These are phyloP conservation scores for Capsicum baccatum DNA, from an alignment of 257 asterid species.

Conservation along the genomic window DNA sequence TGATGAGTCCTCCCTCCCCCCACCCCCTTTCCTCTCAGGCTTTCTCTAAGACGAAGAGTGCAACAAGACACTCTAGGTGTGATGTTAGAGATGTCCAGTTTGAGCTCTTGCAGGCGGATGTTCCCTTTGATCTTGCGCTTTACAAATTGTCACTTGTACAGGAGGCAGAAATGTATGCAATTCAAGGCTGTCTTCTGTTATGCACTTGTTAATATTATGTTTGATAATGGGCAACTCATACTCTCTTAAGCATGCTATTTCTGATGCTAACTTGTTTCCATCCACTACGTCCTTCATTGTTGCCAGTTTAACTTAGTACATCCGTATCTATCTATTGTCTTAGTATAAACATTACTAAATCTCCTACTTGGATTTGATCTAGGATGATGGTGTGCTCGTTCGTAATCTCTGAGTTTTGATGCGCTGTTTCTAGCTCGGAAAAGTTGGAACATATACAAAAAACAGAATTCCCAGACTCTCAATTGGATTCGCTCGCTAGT, in stretches of 20 bases:
- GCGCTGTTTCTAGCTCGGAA: not conserved
- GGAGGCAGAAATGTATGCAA: not conserved
- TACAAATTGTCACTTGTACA: too few species aligned
- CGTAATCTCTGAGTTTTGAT: not conserved
- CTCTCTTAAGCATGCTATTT: not conserved
- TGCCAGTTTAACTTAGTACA: too few species aligned
- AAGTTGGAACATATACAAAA: not conserved
- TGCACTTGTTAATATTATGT: not conserved
- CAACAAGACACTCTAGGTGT: not conserved
- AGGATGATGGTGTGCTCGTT: not conserved
- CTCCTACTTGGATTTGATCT: not conserved
- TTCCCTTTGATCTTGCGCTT: not conserved
- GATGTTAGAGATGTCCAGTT: not conserved
- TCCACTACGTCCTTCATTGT: not conserved
- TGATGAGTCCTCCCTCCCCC: not conserved
- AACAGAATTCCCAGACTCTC: not conserved
- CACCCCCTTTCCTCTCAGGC: not conserved
- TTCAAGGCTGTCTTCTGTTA: not conserved
- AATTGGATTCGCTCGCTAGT: not conserved
- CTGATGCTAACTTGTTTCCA: not conserved
- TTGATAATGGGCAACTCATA: not conserved
- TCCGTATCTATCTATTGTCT: too few species aligned
- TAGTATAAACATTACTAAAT: too few species aligned
- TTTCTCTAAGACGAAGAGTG: too few species aligned
- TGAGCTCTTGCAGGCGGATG: not conserved